Evolutionary conservation across 176 grass and related monocot species (phyloP).

Genomic region (Urochloa ruziziensis): DNA sequence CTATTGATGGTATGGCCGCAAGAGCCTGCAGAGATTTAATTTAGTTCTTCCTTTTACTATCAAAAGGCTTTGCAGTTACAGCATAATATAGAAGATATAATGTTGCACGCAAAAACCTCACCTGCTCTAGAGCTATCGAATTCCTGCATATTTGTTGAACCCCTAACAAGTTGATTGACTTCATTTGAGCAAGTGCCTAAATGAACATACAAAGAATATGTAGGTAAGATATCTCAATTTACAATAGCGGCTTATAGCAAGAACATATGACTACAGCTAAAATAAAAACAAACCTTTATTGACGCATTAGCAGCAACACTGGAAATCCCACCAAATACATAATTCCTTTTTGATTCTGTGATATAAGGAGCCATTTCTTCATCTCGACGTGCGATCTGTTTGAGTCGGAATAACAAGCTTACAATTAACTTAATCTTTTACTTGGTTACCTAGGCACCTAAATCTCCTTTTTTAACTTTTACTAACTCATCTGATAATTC

Average conservation of each 20-base stretch:
- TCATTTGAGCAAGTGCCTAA: constrained; percentile 90
- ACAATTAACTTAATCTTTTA: constrained; percentile 10
- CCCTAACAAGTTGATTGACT: constrained; percentile 91
- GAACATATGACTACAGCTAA: constrained; percentile 18
- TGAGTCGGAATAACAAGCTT: constrained; percentile 1
- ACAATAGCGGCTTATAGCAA: background rate
- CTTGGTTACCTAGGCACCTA: background rate
- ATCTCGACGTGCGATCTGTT: constrained; percentile 80
- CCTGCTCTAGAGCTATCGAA: constrained; percentile 93
- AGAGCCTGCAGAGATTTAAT: constrained; percentile 64
- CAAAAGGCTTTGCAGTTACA: background rate
- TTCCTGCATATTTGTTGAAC: constrained; percentile 99
- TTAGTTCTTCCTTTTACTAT: constrained; percentile 1
- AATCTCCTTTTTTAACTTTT: constrained; percentile 18
- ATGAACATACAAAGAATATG: constrained; percentile 18
- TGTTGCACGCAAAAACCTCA: constrained; percentile 18
- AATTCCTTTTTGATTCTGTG: constrained; percentile 82
- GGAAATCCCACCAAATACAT: constrained; percentile 93
- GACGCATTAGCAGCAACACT: constrained; percentile 90
- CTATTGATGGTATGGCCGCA: constrained; percentile 83
- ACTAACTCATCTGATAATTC: background rate
- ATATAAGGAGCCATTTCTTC: constrained; percentile 95
- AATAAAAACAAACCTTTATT: constrained; percentile 66
- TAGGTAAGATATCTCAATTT: constrained; percentile 37
- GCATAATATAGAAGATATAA: constrained; percentile 2